phyloP scores from a whole-genome alignment of 176 grass and related monocot species.

The Juncus effusus region DNA sequence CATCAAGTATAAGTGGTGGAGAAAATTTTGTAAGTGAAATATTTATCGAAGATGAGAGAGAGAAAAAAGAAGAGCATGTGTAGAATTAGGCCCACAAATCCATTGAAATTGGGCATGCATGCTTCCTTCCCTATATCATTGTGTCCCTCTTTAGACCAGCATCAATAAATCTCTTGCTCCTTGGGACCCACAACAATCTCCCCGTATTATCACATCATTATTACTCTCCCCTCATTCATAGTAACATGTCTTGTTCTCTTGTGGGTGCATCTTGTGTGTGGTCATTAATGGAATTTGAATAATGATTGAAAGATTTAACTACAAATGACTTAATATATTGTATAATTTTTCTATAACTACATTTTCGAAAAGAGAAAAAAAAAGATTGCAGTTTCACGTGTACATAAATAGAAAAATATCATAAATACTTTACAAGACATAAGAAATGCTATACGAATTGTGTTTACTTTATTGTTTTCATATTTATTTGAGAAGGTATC shows the following conservation, averaged over 20 bases:
- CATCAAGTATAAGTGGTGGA: conserved; percentile 20
- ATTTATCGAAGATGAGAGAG: neutral
- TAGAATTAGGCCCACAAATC: conserved; percentile 13
- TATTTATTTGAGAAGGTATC: too few relatives aligned
- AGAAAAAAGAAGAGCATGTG: conserved; percentile 22
- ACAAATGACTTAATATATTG: neutral
- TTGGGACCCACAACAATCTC: conserved; percentile 23
- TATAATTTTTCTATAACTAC: neutral
- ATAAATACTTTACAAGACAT: too few relatives aligned
- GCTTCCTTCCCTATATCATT: conserved; percentile 20
- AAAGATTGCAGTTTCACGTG: too few relatives aligned
- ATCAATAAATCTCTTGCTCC: conserved; percentile 13
- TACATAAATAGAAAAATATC: too few relatives aligned
- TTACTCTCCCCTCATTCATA: conserved; percentile 11
- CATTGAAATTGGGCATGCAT: conserved; percentile 30
- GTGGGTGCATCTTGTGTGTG: neutral
- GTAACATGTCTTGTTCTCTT: neutral
- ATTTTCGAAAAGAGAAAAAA: too few relatives aligned
- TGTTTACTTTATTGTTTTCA: too few relatives aligned
- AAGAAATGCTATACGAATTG: too few relatives aligned
- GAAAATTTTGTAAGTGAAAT: neutral
- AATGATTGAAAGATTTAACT: neutral
- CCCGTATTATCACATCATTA: conserved; percentile 33
- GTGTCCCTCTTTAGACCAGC: conserved; percentile 24
- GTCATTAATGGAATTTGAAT: neutral